These are phyloP conservation scores for Aspergillus wentii DNA, from an alignment of 495 filamentous ascomycete genomes.

Conservation along the genomic window DNA sequence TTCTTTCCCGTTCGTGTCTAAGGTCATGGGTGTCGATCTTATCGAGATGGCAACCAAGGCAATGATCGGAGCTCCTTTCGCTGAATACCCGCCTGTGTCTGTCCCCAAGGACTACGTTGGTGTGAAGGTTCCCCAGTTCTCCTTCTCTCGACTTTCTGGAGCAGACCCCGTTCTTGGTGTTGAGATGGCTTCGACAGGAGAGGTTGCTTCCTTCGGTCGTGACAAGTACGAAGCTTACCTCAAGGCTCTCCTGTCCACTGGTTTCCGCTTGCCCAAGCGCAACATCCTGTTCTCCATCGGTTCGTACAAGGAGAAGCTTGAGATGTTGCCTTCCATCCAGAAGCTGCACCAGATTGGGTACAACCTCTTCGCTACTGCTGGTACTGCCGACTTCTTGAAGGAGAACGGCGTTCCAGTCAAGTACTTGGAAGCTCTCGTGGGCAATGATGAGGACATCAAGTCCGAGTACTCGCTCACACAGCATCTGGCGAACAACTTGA, in stretches of 20 bases:
- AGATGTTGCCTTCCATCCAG: conserved; percentile 88
- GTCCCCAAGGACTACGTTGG: conserved; percentile 81
- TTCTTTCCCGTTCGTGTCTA: conserved; percentile 97
- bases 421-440: conserved; percentile 80
- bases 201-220: conserved; percentile 92
- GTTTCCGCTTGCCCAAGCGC: conserved; percentile 92
- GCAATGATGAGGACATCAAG: conserved; percentile 71
- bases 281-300: conserved; percentile 95
- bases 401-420: conserved; percentile 86
- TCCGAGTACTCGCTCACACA: conserved; percentile 94
- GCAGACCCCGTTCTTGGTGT: conserved; percentile 96
- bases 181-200: conserved; percentile 98
- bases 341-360: conserved; percentile 86
- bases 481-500: conserved; percentile 92
- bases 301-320: conserved; percentile 94
- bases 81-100: conserved; percentile 71
- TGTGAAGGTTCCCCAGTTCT: conserved; percentile 98
- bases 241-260: conserved; percentile 91
- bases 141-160: conserved; percentile 92
- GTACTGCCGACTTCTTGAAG: conserved; percentile 92
- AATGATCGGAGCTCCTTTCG: conserved; percentile 79
- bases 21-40: conserved; percentile 96
- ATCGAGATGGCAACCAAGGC: conserved; percentile 99
- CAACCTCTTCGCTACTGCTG: conserved; percentile 92
- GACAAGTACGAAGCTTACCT: conserved; percentile 98